Evolutionary conservation across 305 asterid species (phyloP).

Genomic region (Plantago coronopus): DNA sequence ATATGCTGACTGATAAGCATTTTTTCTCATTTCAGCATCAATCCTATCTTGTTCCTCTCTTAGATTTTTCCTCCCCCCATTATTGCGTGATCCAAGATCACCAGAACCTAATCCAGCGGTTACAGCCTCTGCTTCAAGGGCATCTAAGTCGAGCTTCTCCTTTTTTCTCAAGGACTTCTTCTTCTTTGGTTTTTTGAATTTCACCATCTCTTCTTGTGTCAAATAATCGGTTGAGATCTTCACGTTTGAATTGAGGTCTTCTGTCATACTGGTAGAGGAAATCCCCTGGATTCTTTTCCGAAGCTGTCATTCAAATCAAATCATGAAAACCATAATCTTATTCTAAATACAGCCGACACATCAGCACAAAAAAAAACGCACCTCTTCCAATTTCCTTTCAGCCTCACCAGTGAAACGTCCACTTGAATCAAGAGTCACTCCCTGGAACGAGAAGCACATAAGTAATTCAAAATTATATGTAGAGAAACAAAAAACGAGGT

Average conservation of each 20-base stretch:
- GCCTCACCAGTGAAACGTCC: conserved; percentile 82
- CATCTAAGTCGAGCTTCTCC: conserved; percentile 73
- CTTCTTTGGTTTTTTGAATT: conserved; percentile 89
- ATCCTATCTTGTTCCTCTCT: conserved; percentile 70
- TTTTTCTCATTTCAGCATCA: conserved; percentile 74
- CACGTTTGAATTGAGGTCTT: conserved; percentile 58
- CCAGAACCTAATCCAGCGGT: conserved; percentile 78
- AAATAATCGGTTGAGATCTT: conserved; percentile 70
- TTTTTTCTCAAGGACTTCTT: conserved; percentile 86
- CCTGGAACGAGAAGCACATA: conserved; percentile 39
- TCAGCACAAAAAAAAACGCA: conserved; percentile 26
- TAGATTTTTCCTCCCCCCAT: conserved; percentile 55
- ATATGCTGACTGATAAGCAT: conserved; percentile 67
- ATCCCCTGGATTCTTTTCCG: conserved; percentile 78
- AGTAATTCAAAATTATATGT: conserved; percentile 16
- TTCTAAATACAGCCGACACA: conserved; percentile 15
- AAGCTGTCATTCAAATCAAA: conserved; percentile 48
- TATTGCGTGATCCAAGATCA: conserved; percentile 83
- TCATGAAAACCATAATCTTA: conserved; percentile 23
- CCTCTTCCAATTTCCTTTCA: conserved; percentile 89
- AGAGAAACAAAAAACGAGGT: conserved; percentile 9
- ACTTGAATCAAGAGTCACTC: conserved; percentile 77
- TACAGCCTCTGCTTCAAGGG: conserved; percentile 89
- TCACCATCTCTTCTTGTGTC: conserved; percentile 80
- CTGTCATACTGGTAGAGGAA: conserved; percentile 40